These are phyloP conservation scores for Colletotrichum zoysiae DNA, from an alignment of 2,329 filamentous ascomycete species.

Conservation along the genomic window DNA sequence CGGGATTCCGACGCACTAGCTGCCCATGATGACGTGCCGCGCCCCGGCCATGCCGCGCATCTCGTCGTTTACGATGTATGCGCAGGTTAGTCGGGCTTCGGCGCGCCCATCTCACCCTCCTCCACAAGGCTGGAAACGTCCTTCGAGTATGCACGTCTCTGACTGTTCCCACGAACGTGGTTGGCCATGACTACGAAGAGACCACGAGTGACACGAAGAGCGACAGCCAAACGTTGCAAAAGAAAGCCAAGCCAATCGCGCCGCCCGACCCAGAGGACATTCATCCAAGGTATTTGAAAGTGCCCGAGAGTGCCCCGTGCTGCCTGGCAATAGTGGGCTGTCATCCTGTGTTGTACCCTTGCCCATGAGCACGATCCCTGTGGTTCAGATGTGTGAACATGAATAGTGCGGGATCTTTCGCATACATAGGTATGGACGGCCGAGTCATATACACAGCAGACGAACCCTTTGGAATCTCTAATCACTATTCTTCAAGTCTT, in stretches of 20 bases:
- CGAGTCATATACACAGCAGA: neutral
- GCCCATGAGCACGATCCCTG: neutral
- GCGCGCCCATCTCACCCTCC: neutral
- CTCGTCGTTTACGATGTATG: slow-evolving; percentile 12
- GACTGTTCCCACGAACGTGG: slow-evolving; percentile 15
- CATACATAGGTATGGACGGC: neutral
- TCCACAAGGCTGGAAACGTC: slow-evolving; percentile 7
- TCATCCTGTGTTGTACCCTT: slow-evolving; percentile 2
- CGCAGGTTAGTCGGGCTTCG: neutral
- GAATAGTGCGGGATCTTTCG: slow-evolving; percentile 4
- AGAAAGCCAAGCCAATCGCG: slow-evolving; percentile 4
- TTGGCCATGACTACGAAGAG: slow-evolving; percentile 27
- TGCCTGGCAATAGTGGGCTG: slow-evolving; percentile 33
- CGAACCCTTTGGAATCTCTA: neutral
- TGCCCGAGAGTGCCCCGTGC: slow-evolving; percentile 13
- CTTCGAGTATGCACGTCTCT: slow-evolving; percentile 26
- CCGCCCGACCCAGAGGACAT: neutral
- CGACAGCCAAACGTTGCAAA: slow-evolving; percentile 13
- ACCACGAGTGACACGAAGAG: neutral
- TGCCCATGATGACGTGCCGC: slow-evolving; percentile 30
- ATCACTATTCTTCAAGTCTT: neutral
- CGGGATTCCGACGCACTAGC: slow-evolving; percentile 34
- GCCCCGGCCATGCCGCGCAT: neutral
- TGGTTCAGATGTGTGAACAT: neutral
- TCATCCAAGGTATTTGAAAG: neutral